Conservation (phyloP, 2,329 filamentous ascomycete species). For the Hypomyces rosellus region DNA sequence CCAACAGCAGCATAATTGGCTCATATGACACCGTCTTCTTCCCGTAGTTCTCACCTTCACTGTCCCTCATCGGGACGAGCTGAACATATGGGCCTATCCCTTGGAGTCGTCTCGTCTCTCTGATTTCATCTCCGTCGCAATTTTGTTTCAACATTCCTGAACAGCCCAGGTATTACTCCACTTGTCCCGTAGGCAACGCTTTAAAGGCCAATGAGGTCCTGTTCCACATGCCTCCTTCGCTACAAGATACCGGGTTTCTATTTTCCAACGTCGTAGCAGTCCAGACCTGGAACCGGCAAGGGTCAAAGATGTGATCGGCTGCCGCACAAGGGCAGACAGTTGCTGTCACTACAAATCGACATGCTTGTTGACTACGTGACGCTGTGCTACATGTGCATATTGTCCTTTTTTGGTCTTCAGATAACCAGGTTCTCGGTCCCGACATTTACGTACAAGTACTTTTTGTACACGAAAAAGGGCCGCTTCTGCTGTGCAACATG, state of each 20-base stretch:
- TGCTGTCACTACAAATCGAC: neutral
- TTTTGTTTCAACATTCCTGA: neutral
- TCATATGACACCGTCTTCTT: neutral
- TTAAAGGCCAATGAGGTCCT: neutral
- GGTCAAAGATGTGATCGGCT: neutral
- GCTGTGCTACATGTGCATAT: neutral
- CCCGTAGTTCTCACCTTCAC: neutral
- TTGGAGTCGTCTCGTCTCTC: neutral
- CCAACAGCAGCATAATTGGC: neutral
- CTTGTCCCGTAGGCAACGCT: neutral
- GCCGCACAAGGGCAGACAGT: neutral
- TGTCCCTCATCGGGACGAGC: neutral
- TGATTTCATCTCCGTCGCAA: neutral
- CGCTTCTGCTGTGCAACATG: neutral
- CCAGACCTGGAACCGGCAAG: neutral
- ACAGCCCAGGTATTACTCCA: neutral
- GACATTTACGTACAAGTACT: neutral
- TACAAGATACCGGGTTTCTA: neutral
- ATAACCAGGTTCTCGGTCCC: neutral
- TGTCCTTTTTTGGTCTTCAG: too few species aligned
- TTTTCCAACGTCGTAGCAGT: neutral
- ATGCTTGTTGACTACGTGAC: neutral
- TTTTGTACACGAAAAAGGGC: neutral
- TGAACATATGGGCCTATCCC: neutral
- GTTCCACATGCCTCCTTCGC: neutral